A percentile compares a stretch with the other conserved stretches of the same genome.
Conservation (phyloP, 768 basidiomycete genomes). For the Gloeostereum incarnatum region DNA sequence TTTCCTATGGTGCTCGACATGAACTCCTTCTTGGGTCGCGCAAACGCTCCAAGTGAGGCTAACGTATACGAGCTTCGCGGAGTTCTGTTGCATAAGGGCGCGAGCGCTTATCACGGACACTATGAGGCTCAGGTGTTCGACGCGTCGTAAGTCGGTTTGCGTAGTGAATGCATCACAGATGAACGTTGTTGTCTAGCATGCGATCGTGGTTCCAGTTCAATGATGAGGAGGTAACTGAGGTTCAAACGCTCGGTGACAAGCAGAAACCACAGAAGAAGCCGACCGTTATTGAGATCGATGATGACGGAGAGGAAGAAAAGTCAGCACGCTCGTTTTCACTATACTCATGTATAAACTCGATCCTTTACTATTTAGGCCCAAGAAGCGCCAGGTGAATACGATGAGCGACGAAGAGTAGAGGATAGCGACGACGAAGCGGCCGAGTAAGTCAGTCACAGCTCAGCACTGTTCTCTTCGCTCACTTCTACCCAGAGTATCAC, state of each 20-base stretch:
- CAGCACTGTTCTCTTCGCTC: background rate
- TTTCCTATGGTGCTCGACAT: constrained; percentile 75
- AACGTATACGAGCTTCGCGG: constrained; percentile 77
- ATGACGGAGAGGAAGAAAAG: constrained; percentile 17
- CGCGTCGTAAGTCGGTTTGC: constrained; percentile 34
- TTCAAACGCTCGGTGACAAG: constrained; percentile 44
- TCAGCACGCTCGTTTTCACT: constrained; percentile 9
- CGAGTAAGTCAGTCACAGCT: constrained; percentile 8
- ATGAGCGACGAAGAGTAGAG: constrained; percentile 45
- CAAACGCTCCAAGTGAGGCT: constrained; percentile 8
- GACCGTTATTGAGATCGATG: constrained; percentile 12
- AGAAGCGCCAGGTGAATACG: constrained; percentile 27
- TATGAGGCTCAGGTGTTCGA: constrained; percentile 85
- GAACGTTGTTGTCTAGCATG: constrained; percentile 30
- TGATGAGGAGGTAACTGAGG: constrained; percentile 73
- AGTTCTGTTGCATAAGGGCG: constrained; percentile 81
- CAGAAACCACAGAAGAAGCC: constrained; percentile 18
- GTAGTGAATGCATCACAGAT: background rate
- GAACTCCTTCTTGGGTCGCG: constrained; percentile 45
- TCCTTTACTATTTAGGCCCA: constrained; percentile 11
- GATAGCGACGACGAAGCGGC: constrained; percentile 49
- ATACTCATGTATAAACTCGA: background rate
- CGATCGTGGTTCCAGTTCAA: constrained; percentile 88
- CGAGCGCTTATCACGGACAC: constrained; percentile 88
- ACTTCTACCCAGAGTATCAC: too few relatives aligned